These are phyloP conservation scores for Penicillium bialowiezense DNA, from an alignment of 495 filamentous ascomycete species.

Conservation along the genomic window DNA sequence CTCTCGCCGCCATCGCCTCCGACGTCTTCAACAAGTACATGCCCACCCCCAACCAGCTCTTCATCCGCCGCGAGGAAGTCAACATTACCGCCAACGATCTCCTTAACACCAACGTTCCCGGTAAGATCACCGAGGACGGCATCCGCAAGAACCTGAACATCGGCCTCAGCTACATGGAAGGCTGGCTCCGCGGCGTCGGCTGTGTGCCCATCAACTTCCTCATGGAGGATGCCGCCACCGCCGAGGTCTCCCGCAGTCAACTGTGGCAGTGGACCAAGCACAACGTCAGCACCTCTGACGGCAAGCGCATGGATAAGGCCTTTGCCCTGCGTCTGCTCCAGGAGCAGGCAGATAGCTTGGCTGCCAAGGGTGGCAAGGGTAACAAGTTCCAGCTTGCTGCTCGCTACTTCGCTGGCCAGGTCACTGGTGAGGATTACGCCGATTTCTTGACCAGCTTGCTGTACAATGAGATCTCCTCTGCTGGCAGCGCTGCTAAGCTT, in stretches of 20 bases:
- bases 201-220: constrained; percentile 98
- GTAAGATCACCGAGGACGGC: constrained; percentile 88
- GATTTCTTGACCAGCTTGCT: constrained; percentile 95
- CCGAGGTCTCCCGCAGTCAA: constrained; percentile 87
- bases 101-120: constrained; percentile 97
- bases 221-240: constrained; percentile 99
- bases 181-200: constrained; percentile 90
- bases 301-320: constrained; percentile 88
- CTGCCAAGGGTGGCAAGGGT: constrained; percentile 73
- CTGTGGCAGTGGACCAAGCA: constrained; percentile 97
- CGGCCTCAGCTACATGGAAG: constrained; percentile 97
- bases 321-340: constrained; percentile 83
- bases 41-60: constrained; percentile 98
- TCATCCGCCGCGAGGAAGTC: constrained; percentile 86
- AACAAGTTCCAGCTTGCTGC: constrained; percentile 91
- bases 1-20: constrained; percentile 80
- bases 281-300: constrained; percentile 80
- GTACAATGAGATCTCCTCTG: constrained; percentile 92
- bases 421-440: constrained; percentile 95
- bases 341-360: constrained; percentile 79
- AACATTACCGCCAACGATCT: constrained; percentile 83
- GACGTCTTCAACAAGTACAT: constrained; percentile 99
- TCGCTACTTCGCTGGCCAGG: constrained; percentile 87
- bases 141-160: constrained; percentile 99
- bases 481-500: constrained; percentile 80